Percentiles rank a stretch among this genome's conserved stretches.
These are phyloP conservation scores for Colletotrichum siamense DNA, from an alignment of 2,329 filamentous ascomycete species.

Conservation along the genomic window DNA sequence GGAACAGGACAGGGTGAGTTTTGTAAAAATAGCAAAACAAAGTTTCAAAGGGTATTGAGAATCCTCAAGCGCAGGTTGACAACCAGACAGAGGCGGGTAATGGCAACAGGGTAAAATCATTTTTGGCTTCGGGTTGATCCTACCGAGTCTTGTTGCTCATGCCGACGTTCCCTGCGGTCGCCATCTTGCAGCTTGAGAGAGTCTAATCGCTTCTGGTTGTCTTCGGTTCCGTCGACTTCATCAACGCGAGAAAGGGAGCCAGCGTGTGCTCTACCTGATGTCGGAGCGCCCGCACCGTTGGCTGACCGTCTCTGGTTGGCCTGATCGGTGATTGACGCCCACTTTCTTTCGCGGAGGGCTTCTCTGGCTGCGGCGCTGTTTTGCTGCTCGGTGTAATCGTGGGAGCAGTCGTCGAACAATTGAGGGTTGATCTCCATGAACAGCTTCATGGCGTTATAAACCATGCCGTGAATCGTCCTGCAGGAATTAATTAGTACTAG, in stretches of 20 bases:
- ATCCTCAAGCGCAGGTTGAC: neutral
- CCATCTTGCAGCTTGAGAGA: slow-evolving; percentile 90
- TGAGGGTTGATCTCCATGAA: slow-evolving; percentile 99
- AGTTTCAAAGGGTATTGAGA: neutral
- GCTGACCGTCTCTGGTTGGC: slow-evolving; percentile 70
- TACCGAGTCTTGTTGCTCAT: slow-evolving; percentile 67
- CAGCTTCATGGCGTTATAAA: slow-evolving; percentile 99
- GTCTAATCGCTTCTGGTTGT: slow-evolving; percentile 86
- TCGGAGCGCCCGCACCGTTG: slow-evolving; percentile 37
- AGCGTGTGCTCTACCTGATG: slow-evolving; percentile 40
- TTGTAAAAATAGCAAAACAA: neutral
- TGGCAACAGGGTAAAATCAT: slow-evolving; percentile 33
- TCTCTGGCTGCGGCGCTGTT: slow-evolving; percentile 89
- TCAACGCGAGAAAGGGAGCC: slow-evolving; percentile 62
- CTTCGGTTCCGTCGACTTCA: slow-evolving; percentile 82
- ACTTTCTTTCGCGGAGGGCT: slow-evolving; percentile 81
- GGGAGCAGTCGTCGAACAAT: slow-evolving; percentile 97
- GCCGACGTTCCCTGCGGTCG: slow-evolving; percentile 63
- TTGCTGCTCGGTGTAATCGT: slow-evolving; percentile 96
- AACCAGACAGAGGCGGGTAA: neutral
- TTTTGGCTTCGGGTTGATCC: slow-evolving; percentile 59
- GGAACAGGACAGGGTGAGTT: neutral
- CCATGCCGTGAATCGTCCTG: slow-evolving; percentile 99
- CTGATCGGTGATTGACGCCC: slow-evolving; percentile 84
- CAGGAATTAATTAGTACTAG: slow-evolving; percentile 33